phyloP scores from a whole-genome alignment of 2,329 filamentous ascomycete genomes.

The Cryphonectria japonica region DNA sequence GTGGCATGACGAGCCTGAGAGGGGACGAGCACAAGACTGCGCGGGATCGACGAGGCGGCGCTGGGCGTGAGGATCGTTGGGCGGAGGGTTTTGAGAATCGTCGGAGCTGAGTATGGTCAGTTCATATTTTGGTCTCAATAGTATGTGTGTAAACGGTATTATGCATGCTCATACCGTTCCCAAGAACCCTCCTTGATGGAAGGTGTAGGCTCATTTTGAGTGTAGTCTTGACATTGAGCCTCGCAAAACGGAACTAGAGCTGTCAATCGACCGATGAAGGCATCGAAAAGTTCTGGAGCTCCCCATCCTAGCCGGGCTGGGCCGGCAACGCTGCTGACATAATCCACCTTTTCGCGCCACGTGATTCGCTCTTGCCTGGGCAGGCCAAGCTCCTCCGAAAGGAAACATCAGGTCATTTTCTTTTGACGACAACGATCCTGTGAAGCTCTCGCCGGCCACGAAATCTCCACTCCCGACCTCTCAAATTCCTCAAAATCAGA shows the following conservation, averaged over 20 bases:
- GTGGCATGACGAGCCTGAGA: constrained; percentile 20
- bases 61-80: constrained; percentile 28
- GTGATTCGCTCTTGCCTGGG: constrained; percentile 16
- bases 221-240: constrained; percentile 32
- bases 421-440: not conserved
- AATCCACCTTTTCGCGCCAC: constrained; percentile 4
- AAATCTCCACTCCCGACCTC: constrained; percentile 28
- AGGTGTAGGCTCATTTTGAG: constrained; percentile 66
- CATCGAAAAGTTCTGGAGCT: constrained; percentile 18
- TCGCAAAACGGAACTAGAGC: not conserved
- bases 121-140: constrained; percentile 27
- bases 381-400: constrained; percentile 6
- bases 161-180: constrained; percentile 54
- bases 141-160: not conserved
- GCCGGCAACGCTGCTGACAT: constrained; percentile 18
- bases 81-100: constrained; percentile 29
- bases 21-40: constrained; percentile 11
- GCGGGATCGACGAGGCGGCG: constrained; percentile 9
- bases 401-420: constrained; percentile 29
- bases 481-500: constrained; percentile 31
- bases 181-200: constrained; percentile 63
- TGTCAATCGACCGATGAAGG: not conserved
- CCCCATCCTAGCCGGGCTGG: not conserved
- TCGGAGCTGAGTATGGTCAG: constrained; percentile 25
- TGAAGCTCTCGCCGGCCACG: constrained; percentile 14